A percentile compares a stretch with the other conserved stretches of the same genome.
Conservation (phyloP, 805 yeast genomes). For the Yarrowia sp. region DNA sequence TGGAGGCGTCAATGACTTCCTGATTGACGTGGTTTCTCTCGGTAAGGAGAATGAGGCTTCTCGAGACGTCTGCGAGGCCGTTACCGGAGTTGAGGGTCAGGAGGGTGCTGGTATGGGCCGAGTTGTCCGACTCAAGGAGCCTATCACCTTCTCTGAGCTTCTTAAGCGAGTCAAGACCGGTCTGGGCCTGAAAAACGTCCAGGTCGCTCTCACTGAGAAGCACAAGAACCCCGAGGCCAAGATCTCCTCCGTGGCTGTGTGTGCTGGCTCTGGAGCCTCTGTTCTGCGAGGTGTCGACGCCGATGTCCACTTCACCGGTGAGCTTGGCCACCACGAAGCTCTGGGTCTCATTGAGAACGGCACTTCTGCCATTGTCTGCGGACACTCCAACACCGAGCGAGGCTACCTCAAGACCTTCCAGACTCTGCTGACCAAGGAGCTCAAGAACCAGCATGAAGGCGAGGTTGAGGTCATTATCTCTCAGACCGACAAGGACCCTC, state of each 20-base stretch:
- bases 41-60: conserved; percentile 45
- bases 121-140: conserved; percentile 57
- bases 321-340: conserved; percentile 91
- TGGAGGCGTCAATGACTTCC: conserved; percentile 96
- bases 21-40: conserved; percentile 65
- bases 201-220: conserved; percentile 59
- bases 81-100: conserved; percentile 50
- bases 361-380: conserved; percentile 73
- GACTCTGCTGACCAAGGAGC: conserved; percentile 57
- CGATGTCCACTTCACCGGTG: conserved; percentile 89
- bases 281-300: conserved; percentile 64
- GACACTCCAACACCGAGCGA: conserved; percentile 92
- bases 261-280: conserved; percentile 94
- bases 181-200: conserved; percentile 63
- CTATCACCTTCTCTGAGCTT: conserved; percentile 55
- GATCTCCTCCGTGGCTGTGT: conserved; percentile 68
- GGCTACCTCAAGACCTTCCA: conserved; percentile 70
- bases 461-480: conserved; percentile 59
- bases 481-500: conserved; percentile 70
- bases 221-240: conserved; percentile 45
- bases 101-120: conserved; percentile 85
- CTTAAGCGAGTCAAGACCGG: conserved; percentile 61
- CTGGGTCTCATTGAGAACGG: conserved; percentile 75
- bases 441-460: conserved; percentile 43
- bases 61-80: conserved; percentile 56